A percentile compares a stretch with the other conserved stretches of the same genome.
Conservation (phyloP, 352 stramenopile species). For the Phytopythium helicoides region DNA sequence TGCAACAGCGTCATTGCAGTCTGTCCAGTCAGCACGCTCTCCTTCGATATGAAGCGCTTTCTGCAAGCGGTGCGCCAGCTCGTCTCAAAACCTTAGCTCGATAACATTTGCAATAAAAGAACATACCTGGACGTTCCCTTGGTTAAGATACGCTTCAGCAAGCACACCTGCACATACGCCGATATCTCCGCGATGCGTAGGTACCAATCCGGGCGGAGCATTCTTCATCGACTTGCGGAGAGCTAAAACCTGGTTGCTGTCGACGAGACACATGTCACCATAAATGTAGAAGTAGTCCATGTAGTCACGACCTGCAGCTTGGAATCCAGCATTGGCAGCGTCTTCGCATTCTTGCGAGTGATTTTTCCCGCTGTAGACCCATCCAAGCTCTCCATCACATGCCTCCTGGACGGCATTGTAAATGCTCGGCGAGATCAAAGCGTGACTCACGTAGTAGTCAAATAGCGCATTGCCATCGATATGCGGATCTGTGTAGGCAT, state of each 20-base stretch:
- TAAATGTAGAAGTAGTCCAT: constrained; percentile 80
- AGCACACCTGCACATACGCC: constrained; percentile 57
- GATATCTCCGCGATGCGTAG: constrained; percentile 46
- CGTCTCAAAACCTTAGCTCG: no score
- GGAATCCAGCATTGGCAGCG: constrained; percentile 37
- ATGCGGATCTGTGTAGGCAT: constrained; percentile 69
- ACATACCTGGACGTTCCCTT: constrained; percentile 32
- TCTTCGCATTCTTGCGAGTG: constrained; percentile 41
- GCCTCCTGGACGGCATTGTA: constrained; percentile 50
- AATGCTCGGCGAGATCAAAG: constrained; percentile 59
- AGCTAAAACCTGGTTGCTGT: constrained; percentile 42
- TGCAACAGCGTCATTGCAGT: constrained; percentile 56
- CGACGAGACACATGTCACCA: constrained; percentile 59
- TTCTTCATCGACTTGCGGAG: constrained; percentile 28
- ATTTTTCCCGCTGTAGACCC: constrained; percentile 56
- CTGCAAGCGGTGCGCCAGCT: constrained; percentile 10
- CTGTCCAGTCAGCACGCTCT: constrained; percentile 40
- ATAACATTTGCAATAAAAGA: no score
- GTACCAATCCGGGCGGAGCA: constrained; percentile 19
- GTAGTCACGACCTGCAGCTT: constrained; percentile 29
- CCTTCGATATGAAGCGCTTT: constrained; percentile 53
- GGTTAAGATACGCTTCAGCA: constrained; percentile 49
- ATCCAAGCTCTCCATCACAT: constrained; percentile 54
- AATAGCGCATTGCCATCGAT: constrained; percentile 73
- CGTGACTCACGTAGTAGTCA: constrained; percentile 80